A percentile compares a stretch with the other conserved stretches of the same genome.
phyloP scores from a whole-genome alignment of 768 basidiomycete genomes.

The Tubosaeta brunneosetosa region DNA sequence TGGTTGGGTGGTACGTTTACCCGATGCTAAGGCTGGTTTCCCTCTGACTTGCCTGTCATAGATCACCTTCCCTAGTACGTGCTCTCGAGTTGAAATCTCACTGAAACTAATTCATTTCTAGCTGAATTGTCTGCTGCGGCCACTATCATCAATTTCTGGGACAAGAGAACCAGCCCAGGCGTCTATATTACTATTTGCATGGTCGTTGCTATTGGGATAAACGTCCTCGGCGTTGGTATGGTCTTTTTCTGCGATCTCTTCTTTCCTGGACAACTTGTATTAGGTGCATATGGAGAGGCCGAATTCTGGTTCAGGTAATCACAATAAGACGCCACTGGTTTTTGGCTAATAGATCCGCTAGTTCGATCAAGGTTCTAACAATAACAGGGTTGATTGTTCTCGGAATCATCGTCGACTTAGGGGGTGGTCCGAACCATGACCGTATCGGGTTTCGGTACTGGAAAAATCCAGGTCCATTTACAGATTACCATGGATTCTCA shows the following conservation, averaged over 20 bases:
- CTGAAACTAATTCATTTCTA: conserved; percentile 8
- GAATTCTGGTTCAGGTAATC: conserved; percentile 45
- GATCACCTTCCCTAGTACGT: conserved; percentile 26
- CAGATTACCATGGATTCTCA: conserved; percentile 34
- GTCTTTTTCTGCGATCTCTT: background rate
- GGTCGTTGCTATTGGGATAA: conserved; percentile 46
- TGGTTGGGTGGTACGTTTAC: conserved; percentile 27
- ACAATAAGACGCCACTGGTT: background rate
- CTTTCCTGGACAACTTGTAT: no score
- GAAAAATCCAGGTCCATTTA: conserved; percentile 56
- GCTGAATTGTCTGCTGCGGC: conserved; percentile 50
- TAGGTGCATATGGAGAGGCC: conserved; percentile 42
- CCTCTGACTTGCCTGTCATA: background rate
- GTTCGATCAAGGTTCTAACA: conserved; percentile 50
- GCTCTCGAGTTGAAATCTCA: background rate
- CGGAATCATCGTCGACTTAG: conserved; percentile 46
- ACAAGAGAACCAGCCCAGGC: conserved; percentile 35
- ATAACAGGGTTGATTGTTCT: conserved; percentile 42
- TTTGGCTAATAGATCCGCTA: conserved; percentile 9
- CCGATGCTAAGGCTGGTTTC: background rate
- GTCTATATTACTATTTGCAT: conserved; percentile 52
- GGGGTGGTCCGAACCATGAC: conserved; percentile 52
- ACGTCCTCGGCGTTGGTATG: conserved; percentile 39
- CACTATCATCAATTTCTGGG: conserved; percentile 49
- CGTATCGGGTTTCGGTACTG: conserved; percentile 46